A percentile compares a stretch with the other conserved stretches of the same genome.
Conservation (phyloP, 208 protist species). For the Trypanosomatidae sp. region DNA sequence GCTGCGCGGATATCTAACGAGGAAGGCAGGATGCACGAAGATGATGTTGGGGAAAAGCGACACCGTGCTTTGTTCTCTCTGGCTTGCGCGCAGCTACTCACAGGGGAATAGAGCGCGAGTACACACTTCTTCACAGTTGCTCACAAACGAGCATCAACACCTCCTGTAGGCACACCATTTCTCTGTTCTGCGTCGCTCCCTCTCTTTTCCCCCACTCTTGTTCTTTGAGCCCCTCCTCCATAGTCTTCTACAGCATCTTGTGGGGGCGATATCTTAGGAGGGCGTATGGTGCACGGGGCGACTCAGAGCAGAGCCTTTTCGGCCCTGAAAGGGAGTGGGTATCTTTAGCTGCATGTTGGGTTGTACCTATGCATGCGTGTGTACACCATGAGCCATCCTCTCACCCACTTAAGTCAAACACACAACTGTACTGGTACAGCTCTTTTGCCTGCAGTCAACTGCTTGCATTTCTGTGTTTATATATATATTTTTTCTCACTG, state of each 20-base stretch:
- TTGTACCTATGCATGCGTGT: background rate
- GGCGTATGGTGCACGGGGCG: background rate
- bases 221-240: background rate
- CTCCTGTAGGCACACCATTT: background rate
- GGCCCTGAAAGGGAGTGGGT: background rate
- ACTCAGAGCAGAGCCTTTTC: background rate
- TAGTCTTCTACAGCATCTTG: background rate
- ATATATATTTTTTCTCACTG: too few species aligned
- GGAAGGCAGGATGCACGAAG: background rate
- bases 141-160: background rate
- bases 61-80: background rate
- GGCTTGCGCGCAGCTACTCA: background rate
- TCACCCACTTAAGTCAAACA: background rate
- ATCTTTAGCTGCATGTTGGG: background rate
- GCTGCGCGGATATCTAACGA: conserved; percentile 2
- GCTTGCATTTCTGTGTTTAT: too few species aligned
- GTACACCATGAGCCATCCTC: background rate
- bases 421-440: background rate
- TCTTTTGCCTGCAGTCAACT: too few species aligned
- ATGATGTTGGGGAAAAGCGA: background rate
- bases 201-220: background rate
- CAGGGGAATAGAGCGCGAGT: background rate
- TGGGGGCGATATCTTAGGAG: background rate
- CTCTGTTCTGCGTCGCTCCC: background rate
- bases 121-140: background rate